Conservation (phyloP, 2,329 filamentous ascomycete species). For the Diplodia scrobiculata region DNA sequence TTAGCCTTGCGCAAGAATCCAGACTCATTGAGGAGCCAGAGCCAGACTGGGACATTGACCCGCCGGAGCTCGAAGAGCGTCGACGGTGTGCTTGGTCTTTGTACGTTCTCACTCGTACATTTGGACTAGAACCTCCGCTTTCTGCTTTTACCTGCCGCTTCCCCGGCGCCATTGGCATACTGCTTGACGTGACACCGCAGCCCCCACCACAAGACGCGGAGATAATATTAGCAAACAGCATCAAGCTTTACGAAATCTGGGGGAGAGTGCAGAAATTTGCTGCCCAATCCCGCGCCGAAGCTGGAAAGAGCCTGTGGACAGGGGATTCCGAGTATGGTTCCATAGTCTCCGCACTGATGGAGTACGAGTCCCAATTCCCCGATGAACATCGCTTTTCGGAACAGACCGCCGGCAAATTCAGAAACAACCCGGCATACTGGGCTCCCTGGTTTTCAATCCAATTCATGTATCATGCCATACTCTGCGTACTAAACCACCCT, state of each 20-base stretch:
- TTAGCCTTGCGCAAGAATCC: conserved; percentile 2
- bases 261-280: conserved; percentile 10
- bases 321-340: conserved; percentile 14
- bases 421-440: conserved; percentile 55
- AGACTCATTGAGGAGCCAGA: conserved; percentile 6
- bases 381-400: conserved; percentile 55
- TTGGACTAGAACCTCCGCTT: not conserved
- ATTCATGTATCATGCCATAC: conserved; percentile 57
- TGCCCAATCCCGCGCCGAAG: not conserved
- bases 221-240: conserved; percentile 8
- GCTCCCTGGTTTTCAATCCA: conserved; percentile 57
- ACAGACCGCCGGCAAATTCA: conserved; percentile 47
- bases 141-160: conserved; percentile 1
- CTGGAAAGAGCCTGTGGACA: conserved; percentile 17
- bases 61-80: not conserved
- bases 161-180: not conserved
- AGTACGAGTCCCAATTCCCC: conserved; percentile 56
- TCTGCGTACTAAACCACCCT: conserved; percentile 58
- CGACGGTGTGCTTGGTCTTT: conserved; percentile 13
- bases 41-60: not conserved
- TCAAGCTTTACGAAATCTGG: conserved; percentile 18
- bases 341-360: conserved; percentile 47
- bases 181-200: not conserved
- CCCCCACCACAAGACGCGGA: not conserved
- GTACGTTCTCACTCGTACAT: conserved; percentile 3